These are phyloP conservation scores for Spergularia marina DNA, from an alignment of 148 eudicot genomes.

Conservation along the genomic window DNA sequence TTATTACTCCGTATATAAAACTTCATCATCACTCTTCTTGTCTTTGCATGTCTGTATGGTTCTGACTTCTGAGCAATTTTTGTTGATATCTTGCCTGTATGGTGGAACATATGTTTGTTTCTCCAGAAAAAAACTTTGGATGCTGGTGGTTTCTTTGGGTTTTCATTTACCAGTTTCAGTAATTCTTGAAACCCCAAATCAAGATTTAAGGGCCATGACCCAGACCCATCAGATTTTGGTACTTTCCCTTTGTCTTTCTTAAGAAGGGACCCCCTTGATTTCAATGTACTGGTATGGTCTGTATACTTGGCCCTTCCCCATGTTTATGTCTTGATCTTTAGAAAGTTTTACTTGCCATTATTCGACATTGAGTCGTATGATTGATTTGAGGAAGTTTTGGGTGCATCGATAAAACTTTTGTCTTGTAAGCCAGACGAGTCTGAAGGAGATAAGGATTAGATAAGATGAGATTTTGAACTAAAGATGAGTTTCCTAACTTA, in stretches of 20 bases:
- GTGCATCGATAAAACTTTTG: no score
- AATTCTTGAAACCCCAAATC: slow-evolving; percentile 14
- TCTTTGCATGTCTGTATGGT: slow-evolving; percentile 16
- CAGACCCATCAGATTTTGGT: slow-evolving; percentile 11
- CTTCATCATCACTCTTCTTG: slow-evolving; percentile 11
- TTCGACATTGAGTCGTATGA: neutral
- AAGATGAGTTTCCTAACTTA: no score
- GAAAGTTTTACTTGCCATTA: neutral
- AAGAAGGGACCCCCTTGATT: slow-evolving; percentile 1
- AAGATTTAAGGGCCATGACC: slow-evolving; percentile 13
- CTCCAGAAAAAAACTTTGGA: neutral
- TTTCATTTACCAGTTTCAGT: slow-evolving; percentile 7
- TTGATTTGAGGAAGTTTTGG: no score
- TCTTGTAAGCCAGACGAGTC: no score
- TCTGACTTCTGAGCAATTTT: slow-evolving; percentile 12
- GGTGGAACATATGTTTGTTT: slow-evolving; percentile 16
- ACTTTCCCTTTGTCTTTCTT: slow-evolving; percentile 13
- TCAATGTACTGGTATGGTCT: neutral
- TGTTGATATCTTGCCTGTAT: slow-evolving; percentile 18
- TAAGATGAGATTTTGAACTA: no score
- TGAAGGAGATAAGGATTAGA: no score
- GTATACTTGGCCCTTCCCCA: neutral
- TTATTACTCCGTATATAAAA: neutral
- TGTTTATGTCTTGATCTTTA: neutral
- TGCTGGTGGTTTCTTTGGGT: neutral